A percentile compares a stretch with the other conserved stretches of the same genome.
Evolutionary conservation across 441 rosid genomes (phyloP).

Genomic region (Syzygium syzygioides): DNA sequence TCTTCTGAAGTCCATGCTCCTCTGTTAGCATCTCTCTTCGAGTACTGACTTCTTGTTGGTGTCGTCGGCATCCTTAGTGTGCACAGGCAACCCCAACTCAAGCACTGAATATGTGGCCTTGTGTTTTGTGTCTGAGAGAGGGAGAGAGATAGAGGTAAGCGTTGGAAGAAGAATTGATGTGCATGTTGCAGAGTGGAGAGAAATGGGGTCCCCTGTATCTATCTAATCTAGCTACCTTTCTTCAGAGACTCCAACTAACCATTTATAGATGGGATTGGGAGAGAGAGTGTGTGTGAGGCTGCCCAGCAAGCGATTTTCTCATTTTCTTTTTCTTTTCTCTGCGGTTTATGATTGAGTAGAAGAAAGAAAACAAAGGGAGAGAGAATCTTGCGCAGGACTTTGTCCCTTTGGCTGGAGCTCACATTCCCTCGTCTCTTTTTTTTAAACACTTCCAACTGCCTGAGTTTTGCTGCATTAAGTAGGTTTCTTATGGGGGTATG

Average conservation of each 20-base stretch:
- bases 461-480: background rate
- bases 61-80: constrained; percentile 15
- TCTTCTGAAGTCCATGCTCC: constrained; percentile 47
- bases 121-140: background rate
- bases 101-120: background rate
- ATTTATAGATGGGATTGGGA: background rate
- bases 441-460: background rate
- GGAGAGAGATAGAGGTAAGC: background rate
- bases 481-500: background rate
- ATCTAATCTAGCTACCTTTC: constrained; percentile 21
- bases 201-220: background rate
- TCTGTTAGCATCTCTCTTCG: constrained; percentile 28
- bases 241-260: constrained; percentile 15
- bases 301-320: background rate
- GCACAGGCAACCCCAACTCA: background rate
- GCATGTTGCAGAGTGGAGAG: background rate
- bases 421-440: background rate
- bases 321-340: background rate
- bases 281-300: background rate
- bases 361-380: background rate
- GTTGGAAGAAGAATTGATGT: background rate
- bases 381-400: background rate
- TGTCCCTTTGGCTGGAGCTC: background rate
- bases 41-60: constrained; percentile 7
- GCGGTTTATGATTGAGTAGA: background rate